Evolutionary conservation across 208 protist species (phyloP), one percentile per base, ranked within the genome.

Genomic region (Crithidia expoeki): DNA sequence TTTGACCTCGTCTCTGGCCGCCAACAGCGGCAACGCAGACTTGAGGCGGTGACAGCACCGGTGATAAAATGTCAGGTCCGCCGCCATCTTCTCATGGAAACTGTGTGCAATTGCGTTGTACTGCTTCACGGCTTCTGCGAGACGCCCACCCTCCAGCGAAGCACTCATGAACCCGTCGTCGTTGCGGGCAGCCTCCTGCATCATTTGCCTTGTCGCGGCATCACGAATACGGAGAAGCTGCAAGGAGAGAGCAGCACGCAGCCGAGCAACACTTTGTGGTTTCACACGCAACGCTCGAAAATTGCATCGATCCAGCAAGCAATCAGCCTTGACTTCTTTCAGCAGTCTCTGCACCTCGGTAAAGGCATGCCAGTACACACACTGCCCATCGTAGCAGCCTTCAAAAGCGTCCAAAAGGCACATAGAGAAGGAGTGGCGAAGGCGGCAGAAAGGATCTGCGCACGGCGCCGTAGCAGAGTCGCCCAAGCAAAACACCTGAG

Each of bases 381-480:
- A 57, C 78, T 86, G 74, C 55, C 82, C 80, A 76, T 89, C 79
- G 57, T 79, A 68, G 50, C 81, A 77, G 52, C 72, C 64, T 6
- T 17, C 19, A 19, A 6, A 6, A 49, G 44, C 44, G 44, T 12
- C 44, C 4, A 23, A 4, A n/a, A 49, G 21, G 44, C 44, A 49
- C 44, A 17, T 57, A 5, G 25, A 21, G 44, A 23, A 21, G 19
- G 16, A 4, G 44, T 49, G 44, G 16, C 44, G 16, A 5, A 49
- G 44, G 16, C 21, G 10, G 19, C 44, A 49, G 6, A 21, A 49
- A 4, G 44, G 44, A 19, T 21, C 19, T 4, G 16, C 6, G 44
- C 44, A 49, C 44, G 44, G 44, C 19, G 44, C 9, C 14, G 19
- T 17, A 21, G 44, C 9, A 17, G 44, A 49, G 44, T 49, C 44